These are phyloP conservation scores for Heimioporus sp. DNA, from an alignment of 768 basidiomycete genomes.

Conservation along the genomic window DNA sequence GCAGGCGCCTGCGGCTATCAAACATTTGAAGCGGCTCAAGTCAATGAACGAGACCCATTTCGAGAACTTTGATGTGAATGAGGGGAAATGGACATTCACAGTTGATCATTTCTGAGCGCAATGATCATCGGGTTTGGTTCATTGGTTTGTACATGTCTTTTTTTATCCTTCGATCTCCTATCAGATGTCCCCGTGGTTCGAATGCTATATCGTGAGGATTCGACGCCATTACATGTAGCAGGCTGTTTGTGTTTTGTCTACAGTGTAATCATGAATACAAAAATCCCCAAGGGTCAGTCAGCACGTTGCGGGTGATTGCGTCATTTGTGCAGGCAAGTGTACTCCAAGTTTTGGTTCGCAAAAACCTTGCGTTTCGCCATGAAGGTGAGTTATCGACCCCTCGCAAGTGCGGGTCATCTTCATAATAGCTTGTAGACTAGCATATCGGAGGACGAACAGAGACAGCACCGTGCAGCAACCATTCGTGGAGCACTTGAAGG, in stretches of 20 bases:
- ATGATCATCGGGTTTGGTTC: background rate
- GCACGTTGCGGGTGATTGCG: too few relatives aligned
- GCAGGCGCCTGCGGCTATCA: constrained; percentile 62
- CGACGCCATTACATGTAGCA: background rate
- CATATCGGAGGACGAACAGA: constrained; percentile 39
- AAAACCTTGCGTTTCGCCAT: constrained; percentile 2
- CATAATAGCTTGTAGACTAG: constrained; percentile 14
- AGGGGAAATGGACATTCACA: constrained; percentile 90
- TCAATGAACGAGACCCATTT: constrained; percentile 86
- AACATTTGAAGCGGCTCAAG: constrained; percentile 78
- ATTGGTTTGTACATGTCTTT: background rate
- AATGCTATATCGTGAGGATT: constrained; percentile 11
- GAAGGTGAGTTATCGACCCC: constrained; percentile 9
- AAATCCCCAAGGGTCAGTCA: too few relatives aligned
- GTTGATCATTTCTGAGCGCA: constrained; percentile 85
- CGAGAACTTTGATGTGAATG: constrained; percentile 70
- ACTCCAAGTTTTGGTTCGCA: too few relatives aligned
- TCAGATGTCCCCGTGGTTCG: background rate
- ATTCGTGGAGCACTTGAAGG: constrained; percentile 67
- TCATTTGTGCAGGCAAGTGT: too few relatives aligned
- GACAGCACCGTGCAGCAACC: constrained; percentile 53
- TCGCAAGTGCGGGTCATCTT: background rate
- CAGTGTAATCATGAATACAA: background rate
- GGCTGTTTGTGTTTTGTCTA: background rate
- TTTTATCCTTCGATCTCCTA: background rate